phyloP scores from a whole-genome alignment of 352 stramenopile genomes.

The Globisporangium abappressorium region DNA sequence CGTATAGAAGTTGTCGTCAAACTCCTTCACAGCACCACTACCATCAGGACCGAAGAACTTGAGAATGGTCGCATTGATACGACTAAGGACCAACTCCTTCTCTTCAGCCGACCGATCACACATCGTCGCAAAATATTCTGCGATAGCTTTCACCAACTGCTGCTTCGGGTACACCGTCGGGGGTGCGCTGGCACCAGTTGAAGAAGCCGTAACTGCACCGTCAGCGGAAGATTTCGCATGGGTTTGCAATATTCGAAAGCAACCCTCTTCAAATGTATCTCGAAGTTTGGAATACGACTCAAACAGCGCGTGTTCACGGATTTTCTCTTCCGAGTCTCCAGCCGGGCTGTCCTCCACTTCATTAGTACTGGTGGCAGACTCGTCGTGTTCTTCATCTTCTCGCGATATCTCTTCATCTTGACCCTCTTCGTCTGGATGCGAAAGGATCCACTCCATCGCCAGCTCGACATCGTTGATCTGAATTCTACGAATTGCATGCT shows the following conservation, averaged over 20 bases:
- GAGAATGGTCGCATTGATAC: slow-evolving; percentile 49
- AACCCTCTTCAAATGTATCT: slow-evolving; percentile 58
- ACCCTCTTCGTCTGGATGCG: slow-evolving; percentile 80
- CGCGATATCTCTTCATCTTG: slow-evolving; percentile 28
- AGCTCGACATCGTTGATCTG: slow-evolving; percentile 92
- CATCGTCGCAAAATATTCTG: slow-evolving; percentile 66
- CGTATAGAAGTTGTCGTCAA: slow-evolving; percentile 34
- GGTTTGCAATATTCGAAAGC: slow-evolving; percentile 57
- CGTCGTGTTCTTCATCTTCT: slow-evolving; percentile 27
- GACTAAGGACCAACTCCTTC: slow-evolving; percentile 44
- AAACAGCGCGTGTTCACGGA: slow-evolving; percentile 46
- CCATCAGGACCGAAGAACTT: slow-evolving; percentile 32
- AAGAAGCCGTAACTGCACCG: background rate
- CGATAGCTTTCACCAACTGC: slow-evolving; percentile 53
- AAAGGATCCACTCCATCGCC: slow-evolving; percentile 96
- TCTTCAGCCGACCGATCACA: slow-evolving; percentile 58
- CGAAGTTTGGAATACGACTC: slow-evolving; percentile 49
- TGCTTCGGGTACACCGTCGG: slow-evolving; percentile 37
- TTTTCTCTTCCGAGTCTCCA: slow-evolving; percentile 28
- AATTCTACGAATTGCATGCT: slow-evolving; percentile 88
- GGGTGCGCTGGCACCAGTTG: background rate
- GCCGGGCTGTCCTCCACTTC: slow-evolving; percentile 1
- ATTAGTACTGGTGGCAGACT: background rate
- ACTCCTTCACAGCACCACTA: slow-evolving; percentile 10
- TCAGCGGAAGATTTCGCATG: slow-evolving; percentile 23